Percentiles rank a stretch among this genome's conserved stretches.
Evolutionary conservation across 2,329 filamentous ascomycete species (phyloP).

Genomic region (Pseudogymnoascus sp.): DNA sequence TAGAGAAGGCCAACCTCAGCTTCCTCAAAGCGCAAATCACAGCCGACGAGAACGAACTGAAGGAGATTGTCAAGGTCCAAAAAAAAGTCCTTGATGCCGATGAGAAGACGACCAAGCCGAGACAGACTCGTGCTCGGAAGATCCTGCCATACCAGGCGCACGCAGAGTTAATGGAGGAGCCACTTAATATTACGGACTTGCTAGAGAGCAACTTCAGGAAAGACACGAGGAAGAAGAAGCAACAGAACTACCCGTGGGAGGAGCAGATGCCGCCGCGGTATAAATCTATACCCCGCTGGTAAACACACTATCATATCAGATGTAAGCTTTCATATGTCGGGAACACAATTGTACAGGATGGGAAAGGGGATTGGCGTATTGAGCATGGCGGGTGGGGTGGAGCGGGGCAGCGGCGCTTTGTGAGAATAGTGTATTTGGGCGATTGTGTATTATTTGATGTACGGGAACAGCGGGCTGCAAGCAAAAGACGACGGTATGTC

Average conservation of each 20-base stretch:
- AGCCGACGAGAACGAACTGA: constrained; percentile 63
- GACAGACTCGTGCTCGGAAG: constrained; percentile 15
- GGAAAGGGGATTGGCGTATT: constrained; percentile 2
- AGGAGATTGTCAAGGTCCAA: constrained; percentile 57
- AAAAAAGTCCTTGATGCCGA: constrained; percentile 3
- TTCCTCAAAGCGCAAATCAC: constrained; percentile 84
- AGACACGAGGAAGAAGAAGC: constrained; percentile 5
- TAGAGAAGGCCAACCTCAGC: constrained; percentile 46
- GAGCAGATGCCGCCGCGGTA: constrained; percentile 12
- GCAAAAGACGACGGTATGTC: constrained; percentile 7
- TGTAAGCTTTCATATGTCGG: constrained; percentile 6
- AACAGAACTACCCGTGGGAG: constrained; percentile 16
- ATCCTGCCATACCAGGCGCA: constrained; percentile 22
- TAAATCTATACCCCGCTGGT: constrained; percentile 3
- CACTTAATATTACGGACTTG: constrained; percentile 18
- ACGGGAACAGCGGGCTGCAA: neutral
- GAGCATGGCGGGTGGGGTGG: neutral
- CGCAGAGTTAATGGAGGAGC: constrained; percentile 21
- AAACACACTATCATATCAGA: constrained; percentile 6
- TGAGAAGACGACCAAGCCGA: constrained; percentile 14
- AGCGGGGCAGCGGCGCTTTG: neutral
- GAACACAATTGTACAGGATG: neutral
- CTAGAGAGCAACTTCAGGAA: constrained; percentile 18
- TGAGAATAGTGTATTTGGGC: constrained; percentile 1
- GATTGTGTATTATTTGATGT: neutral